These are phyloP conservation scores for Mucor plumbeus DNA, from an alignment of 371 early-diverging fungal species.

Conservation along the genomic window DNA sequence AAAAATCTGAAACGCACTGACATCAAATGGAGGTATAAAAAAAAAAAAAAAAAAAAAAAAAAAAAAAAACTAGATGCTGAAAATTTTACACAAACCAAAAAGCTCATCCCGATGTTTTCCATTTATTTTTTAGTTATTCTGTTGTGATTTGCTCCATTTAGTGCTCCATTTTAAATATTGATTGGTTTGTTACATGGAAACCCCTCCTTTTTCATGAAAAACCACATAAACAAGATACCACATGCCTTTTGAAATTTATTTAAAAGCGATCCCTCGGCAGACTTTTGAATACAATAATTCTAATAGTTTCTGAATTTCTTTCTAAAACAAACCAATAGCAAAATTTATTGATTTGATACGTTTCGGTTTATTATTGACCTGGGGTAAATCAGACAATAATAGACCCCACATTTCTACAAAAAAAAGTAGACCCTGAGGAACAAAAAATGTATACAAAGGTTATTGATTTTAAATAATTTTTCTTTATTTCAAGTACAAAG, in stretches of 20 bases:
- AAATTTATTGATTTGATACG: too few species aligned
- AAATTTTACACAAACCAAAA: not conserved
- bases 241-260: not conserved
- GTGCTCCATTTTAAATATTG: not conserved
- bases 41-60: not conserved
- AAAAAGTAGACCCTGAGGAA: not conserved
- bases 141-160: conserved; percentile 5
- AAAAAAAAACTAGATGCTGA: not conserved
- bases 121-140: not conserved
- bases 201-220: not conserved
- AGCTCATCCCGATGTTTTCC: conserved; percentile 6
- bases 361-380: too few species aligned
- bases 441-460: not conserved
- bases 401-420: not conserved
- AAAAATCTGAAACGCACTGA: not conserved
- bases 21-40: not conserved
- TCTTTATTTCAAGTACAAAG: conserved; percentile 13
- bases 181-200: not conserved
- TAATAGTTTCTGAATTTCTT: too few species aligned
- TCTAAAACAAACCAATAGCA: too few species aligned
- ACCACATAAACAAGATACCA: not conserved
- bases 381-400: too few species aligned
- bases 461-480: not conserved
- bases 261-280: not conserved
- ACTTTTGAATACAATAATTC: not conserved